Base-by-base conservation (phyloP, 2,329 filamentous ascomycete genomes). In the Orbilia quercus region DNA sequence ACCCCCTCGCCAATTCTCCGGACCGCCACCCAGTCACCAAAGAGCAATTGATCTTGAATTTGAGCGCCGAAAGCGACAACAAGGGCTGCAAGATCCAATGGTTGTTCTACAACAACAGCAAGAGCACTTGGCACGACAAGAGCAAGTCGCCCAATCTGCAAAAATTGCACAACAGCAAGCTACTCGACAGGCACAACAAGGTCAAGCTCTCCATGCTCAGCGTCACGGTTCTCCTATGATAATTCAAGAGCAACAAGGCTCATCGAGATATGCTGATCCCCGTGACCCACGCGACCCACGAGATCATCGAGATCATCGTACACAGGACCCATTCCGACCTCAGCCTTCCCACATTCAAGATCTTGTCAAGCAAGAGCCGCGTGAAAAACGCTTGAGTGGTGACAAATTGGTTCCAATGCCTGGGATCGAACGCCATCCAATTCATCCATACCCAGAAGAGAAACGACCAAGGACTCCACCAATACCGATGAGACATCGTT, bases 351-450 rank as follows among this genome's bases (percentile, higher is more conserved):
- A 65, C n/a, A 48, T 72, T 23, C 59, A 54, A 23, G 67, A 72
- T 34, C 36, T 72, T 22, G 53, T 71, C 11, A 64, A 71, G 18
- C 58, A 71, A n/a, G 66, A 71, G 31, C 58, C 59, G 23, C 28
- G 67, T 18, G 67, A 72, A 12, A 60, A 64, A 14, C 59, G 67
- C 11, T 23, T 72, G 5, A 65, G 59, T 50, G 28, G 51, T 12
- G 67, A 64, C 40, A 72, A 72, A n/a, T 36, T 65, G 7, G 47
- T 65, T 14, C 67, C 60, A 12, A 72, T 65, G 67, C 45, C 67
- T 38, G 66, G 66, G 7, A 28, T 71, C 28, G 66, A 50, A 25
- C 40, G 58, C 6, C 66, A 71, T 18, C 5, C 66, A 5, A 54
- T 71, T 5, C 59, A 65, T 53, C 28, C 34, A 16, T 72, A 54